Percentiles rank a stretch among this genome's conserved stretches.
phyloP scores from a whole-genome alignment of 306 rosid species.

The Vigna mungo region DNA sequence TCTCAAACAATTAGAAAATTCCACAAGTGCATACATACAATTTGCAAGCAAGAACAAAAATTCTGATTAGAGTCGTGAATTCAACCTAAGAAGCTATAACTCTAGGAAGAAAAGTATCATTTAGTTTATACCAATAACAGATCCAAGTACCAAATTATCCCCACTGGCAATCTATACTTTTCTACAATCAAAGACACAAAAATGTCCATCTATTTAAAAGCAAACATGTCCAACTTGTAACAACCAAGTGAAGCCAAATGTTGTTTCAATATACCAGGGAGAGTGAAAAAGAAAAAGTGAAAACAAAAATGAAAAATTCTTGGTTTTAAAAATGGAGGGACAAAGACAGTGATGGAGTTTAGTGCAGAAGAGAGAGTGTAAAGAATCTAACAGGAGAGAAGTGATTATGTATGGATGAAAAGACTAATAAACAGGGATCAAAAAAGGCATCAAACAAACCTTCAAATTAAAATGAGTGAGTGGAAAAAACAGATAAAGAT shows the following conservation, averaged over 20 bases:
- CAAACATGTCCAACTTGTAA: not conserved
- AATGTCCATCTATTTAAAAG: too few species aligned
- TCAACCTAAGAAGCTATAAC: too few species aligned
- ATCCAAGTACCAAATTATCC: too few species aligned
- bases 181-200: too few species aligned
- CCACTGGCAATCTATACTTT: too few species aligned
- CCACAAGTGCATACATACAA: too few species aligned
- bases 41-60: too few species aligned
- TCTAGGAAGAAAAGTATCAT: too few species aligned
- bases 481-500: conserved; percentile 51
- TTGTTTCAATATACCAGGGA: conserved; percentile 32
- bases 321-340: conserved; percentile 35
- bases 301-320: not conserved
- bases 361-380: conserved; percentile 39
- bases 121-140: too few species aligned
- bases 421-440: conserved; percentile 41
- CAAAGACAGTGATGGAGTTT: conserved; percentile 15
- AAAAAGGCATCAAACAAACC: not conserved
- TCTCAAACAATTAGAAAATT: too few species aligned
- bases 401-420: conserved; percentile 58
- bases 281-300: not conserved
- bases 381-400: conserved; percentile 56
- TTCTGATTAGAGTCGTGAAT: too few species aligned
- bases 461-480: conserved; percentile 37
- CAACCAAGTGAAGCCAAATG: conserved; percentile 41